Base-by-base conservation (phyloP, 2,329 filamentous ascomycete genomes). In the Fusarium aywerte region DNA sequence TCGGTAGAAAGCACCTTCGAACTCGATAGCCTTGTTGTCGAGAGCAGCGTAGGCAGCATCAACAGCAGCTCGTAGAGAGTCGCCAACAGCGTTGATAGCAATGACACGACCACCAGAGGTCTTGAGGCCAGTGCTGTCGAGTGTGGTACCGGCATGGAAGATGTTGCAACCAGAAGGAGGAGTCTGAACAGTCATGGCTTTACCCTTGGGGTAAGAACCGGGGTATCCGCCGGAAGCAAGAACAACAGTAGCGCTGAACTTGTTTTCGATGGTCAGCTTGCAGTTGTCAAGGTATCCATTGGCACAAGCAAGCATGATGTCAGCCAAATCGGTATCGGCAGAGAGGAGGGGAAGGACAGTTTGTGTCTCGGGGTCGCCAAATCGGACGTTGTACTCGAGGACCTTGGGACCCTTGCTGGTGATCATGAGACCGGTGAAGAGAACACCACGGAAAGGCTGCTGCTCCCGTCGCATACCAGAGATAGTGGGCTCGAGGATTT, bases 381-480 rank as follows among this genome's bases (percentile, higher is more conserved):
- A 96, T 59, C 93, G 87, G 40, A 96, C 92, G 73, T 97, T 97
- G 82, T 97, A 97, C 78, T 97, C 93, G 42, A 97, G 84, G 15
- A 92, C 89, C 77, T 91, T 92, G 20, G 92, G 89, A 35, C 94
- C 94, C 44, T 84, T 79, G 71, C 88, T 87, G 23, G 93, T 96
- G 81, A 97, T 91, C 93, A 97, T 97, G 38, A 97, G 82, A n/a
- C 94, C 96, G 2, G 92, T 96, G 79, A 96, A 96, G 18, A 96
- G 84, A 45, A 92, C 88, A 59, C 92, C 92, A 44, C 87, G 84
- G 78, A 92, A 92, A 25, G 87, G 89, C 73, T 87, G 87, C 78
- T 89, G 87, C 75, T 98, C 95, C 65, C 86, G 86, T 73, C 90
- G 87, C 92, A 98, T 95, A 58, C 93, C 94, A 61, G 92, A 87